Percentiles rank a stretch among this genome's conserved stretches.
These are phyloP conservation scores for Fraxinus dipetala DNA, from an alignment of 305 asterid species.

Conservation along the genomic window DNA sequence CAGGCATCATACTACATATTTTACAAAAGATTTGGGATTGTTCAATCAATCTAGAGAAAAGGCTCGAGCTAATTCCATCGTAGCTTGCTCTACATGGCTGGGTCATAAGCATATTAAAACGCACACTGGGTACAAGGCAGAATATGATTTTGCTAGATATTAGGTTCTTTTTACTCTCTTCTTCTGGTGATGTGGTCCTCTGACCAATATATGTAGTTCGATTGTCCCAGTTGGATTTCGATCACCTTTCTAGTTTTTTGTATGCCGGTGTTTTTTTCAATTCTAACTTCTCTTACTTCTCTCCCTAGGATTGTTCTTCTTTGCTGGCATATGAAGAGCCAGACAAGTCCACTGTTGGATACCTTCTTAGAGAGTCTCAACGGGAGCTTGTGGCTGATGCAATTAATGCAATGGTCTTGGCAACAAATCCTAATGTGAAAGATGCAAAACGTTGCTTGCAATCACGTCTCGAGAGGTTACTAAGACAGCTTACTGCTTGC, in stretches of 20 bases:
- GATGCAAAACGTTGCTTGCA: slow-evolving; percentile 53
- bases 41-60: background rate
- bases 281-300: background rate
- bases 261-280: background rate
- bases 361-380: slow-evolving; percentile 76
- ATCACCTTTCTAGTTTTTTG: background rate
- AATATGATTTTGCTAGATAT: background rate
- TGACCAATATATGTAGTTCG: background rate
- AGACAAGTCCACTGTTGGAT: slow-evolving; percentile 63
- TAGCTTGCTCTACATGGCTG: slow-evolving; percentile 8
- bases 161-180: background rate
- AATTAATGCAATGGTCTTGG: slow-evolving; percentile 63
- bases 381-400: slow-evolving; percentile 91
- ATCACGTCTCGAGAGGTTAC: slow-evolving; percentile 69
- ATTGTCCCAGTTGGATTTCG: background rate
- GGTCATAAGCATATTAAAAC: background rate
- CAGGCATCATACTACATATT: background rate
- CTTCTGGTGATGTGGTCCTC: background rate
- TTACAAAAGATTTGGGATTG: background rate
- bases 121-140: background rate
- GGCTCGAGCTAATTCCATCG: background rate
- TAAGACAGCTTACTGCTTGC: slow-evolving; percentile 75
- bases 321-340: slow-evolving; percentile 82
- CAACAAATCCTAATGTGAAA: slow-evolving; percentile 53
- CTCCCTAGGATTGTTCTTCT: slow-evolving; percentile 76